Base-by-base conservation (phyloP, 2,329 filamentous ascomycete genomes). In the Volutella citrinella region DNA sequence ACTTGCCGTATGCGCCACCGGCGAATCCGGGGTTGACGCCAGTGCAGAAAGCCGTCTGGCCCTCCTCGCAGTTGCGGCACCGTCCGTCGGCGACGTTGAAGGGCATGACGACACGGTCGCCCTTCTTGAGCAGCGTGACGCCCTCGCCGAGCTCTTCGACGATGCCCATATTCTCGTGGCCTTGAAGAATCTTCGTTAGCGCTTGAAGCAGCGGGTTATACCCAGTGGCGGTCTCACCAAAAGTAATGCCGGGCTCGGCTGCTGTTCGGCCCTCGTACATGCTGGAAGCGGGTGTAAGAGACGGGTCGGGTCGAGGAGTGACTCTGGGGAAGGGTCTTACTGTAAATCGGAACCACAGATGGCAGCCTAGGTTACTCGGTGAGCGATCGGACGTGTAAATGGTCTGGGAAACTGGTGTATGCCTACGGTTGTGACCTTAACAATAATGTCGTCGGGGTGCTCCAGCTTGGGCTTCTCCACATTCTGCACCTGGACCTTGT, bases 201-300 rank as follows among this genome's bases (percentile, higher is more conserved):
- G 13, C 14, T 14, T 7, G 7, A 19, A 9, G 13, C 11, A n/a
- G 11, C 5, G 14, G 12, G 5, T 4, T 3, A 7, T 11, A 15
- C 14, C 23, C 10, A 10, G 11, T 13, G 8, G n/a, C n/a, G n/a
- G n/a, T n/a, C 34, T 29, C 54, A 70, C 67, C 71, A 46, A 83
- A 82, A 2, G 78, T 77, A 19, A 83, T 68, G 4, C 79, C 79
- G 1, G 70, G 58, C 49, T 82, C 66, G 5, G 79, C 79, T 6
- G 78, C 77, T 1, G 78, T 83, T 32, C 79, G 61, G 3, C 79
- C 80, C 55, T 83, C 76, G 39, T 84, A 84, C 76, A 80, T 80
- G 54, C 59, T 78, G 39, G 64, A 55, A 6, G 23, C 32, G 10
- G 43, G 40, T 47, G 5, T n/a, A n/a, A n/a, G n/a, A n/a, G 45